Conservation (phyloP, 352 stramenopile species). For the Phytopythium aichiense region DNA sequence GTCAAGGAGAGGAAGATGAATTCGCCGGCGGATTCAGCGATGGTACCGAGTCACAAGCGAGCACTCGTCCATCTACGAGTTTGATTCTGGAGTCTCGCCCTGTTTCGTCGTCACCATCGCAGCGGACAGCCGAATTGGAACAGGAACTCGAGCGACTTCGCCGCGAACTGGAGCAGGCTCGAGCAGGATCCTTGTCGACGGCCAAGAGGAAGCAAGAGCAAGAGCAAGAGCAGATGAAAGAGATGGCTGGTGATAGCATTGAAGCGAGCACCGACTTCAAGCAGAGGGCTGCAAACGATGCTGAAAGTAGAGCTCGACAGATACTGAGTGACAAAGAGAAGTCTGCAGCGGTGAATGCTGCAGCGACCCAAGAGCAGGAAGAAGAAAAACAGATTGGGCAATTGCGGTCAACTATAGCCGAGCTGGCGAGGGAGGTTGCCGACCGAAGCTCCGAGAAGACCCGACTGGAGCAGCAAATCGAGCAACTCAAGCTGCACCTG, state of each 20-base stretch:
- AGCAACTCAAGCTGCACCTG: conserved; percentile 52
- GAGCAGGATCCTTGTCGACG: not conserved
- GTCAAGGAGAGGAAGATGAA: not conserved
- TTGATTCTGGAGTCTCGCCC: not conserved
- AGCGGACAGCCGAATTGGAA: conserved; percentile 13
- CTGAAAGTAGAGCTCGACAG: not conserved
- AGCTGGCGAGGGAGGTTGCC: conserved; percentile 34
- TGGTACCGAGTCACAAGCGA: not conserved
- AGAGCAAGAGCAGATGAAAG: not conserved
- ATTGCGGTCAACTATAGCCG: conserved; percentile 22
- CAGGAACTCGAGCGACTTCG: conserved; percentile 28
- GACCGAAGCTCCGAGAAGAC: conserved; percentile 36
- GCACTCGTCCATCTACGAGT: conserved; percentile 9
- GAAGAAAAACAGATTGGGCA: conserved; percentile 11
- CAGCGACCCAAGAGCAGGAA: not conserved
- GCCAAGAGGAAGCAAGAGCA: conserved; percentile 6
- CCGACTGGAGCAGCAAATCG: conserved; percentile 52
- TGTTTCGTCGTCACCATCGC: not conserved
- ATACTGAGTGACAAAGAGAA: not conserved
- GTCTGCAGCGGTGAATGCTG: not conserved
- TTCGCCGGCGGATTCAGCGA: not conserved
- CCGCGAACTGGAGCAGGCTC: conserved; percentile 14
- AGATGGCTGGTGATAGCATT: not conserved
- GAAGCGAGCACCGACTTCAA: not conserved
- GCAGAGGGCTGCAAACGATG: not conserved